Conservation (phyloP, 371 early-diverging fungal genomes). For the Circinella umbellata region DNA sequence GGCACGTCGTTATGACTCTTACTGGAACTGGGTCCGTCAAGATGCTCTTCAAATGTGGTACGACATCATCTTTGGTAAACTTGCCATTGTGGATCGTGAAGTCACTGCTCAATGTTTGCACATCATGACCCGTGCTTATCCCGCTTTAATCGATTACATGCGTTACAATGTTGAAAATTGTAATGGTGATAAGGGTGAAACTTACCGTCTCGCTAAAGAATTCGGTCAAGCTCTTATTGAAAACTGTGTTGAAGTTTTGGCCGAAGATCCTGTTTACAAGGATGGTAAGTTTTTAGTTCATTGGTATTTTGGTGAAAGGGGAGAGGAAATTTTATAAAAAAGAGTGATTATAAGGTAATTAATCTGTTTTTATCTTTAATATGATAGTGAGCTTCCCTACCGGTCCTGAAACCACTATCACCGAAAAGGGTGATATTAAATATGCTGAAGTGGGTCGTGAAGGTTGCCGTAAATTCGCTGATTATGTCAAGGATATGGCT, state of each 20-base stretch:
- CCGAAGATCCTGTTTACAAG: constrained; percentile 84
- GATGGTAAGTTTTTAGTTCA: constrained; percentile 60
- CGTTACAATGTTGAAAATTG: constrained; percentile 82
- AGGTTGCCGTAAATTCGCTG: constrained; percentile 69
- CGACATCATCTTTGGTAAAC: constrained; percentile 90
- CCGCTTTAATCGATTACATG: constrained; percentile 83
- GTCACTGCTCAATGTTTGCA: constrained; percentile 90
- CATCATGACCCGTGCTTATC: constrained; percentile 92
- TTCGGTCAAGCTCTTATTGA: constrained; percentile 85
- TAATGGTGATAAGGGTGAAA: constrained; percentile 78
- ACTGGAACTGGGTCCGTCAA: constrained; percentile 98
- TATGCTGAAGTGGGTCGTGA: constrained; percentile 82
- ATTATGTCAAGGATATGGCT: constrained; percentile 77
- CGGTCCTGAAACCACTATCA: constrained; percentile 78
- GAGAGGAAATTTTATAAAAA: too few relatives aligned
- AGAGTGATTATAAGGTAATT: background rate
- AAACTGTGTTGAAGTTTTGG: constrained; percentile 84
- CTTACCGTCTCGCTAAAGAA: constrained; percentile 82
- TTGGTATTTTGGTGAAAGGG: too few relatives aligned
- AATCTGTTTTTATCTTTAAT: background rate
- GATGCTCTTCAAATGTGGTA: constrained; percentile 91
- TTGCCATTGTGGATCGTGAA: constrained; percentile 91
- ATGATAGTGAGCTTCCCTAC: constrained; percentile 71
- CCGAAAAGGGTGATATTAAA: constrained; percentile 81
- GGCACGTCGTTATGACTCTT: constrained; percentile 91